phyloP scores from a whole-genome alignment of 768 basidiomycete genomes.

The Podaxis sp. region DNA sequence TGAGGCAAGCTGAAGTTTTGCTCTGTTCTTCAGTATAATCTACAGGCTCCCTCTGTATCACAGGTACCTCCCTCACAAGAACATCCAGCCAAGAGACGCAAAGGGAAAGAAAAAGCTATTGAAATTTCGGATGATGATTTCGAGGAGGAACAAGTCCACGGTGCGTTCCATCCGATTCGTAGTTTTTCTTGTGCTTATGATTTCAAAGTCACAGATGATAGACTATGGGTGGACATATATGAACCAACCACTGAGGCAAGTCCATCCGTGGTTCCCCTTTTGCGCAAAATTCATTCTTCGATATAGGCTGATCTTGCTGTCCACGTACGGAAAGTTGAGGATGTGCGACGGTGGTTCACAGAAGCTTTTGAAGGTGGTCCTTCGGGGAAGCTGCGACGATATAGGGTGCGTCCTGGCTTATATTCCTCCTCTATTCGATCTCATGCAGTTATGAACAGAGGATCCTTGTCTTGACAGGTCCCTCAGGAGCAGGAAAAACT shows the following conservation, averaged over 20 bases:
- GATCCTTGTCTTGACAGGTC: constrained; percentile 83
- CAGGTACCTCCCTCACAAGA: constrained; percentile 19
- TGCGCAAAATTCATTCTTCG: constrained; percentile 2
- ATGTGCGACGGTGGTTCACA: constrained; percentile 70
- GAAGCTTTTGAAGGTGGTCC: constrained; percentile 74
- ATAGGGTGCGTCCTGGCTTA: constrained; percentile 54
- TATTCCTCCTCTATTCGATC: background rate
- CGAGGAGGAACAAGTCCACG: background rate
- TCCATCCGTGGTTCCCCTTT: background rate
- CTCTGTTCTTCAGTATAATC: background rate
- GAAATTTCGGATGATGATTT: constrained; percentile 16
- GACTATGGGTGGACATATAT: constrained; percentile 65
- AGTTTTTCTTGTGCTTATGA: background rate
- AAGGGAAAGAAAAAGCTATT: constrained; percentile 21
- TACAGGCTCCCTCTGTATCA: constrained; percentile 12
- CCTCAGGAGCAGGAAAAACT: constrained; percentile 90
- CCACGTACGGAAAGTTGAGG: constrained; percentile 76
- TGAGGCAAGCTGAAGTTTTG: background rate
- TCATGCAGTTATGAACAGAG: constrained; percentile 45
- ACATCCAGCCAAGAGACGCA: constrained; percentile 24
- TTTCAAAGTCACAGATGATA: constrained; percentile 31
- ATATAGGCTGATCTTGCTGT: constrained; percentile 72
- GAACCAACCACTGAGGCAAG: constrained; percentile 59
- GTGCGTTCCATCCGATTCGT: background rate
- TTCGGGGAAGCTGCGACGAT: constrained; percentile 64